Conservation (phyloP, 495 filamentous ascomycete genomes). For the Cercophora scortea region DNA sequence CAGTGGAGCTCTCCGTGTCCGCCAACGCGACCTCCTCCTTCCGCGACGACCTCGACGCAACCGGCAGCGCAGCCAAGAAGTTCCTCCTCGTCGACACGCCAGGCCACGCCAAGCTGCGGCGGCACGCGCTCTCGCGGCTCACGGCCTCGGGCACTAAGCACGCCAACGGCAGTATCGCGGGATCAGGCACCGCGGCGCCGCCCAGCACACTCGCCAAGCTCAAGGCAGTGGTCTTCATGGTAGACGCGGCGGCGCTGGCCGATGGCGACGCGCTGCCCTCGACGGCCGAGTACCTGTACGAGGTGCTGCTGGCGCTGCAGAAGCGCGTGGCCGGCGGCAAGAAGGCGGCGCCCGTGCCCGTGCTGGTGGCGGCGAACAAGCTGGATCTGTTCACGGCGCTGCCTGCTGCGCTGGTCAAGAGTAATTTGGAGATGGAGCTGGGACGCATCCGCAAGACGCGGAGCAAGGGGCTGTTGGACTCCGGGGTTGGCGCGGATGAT, state of each 20-base stretch:
- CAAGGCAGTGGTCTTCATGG: conserved; percentile 75
- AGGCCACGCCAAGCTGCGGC: conserved; percentile 87
- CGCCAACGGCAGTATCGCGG: not conserved
- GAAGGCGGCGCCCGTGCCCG: conserved; percentile 55
- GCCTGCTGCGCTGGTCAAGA: conserved; percentile 68
- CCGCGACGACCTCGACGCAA: conserved; percentile 42
- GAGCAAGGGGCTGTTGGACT: conserved; percentile 74
- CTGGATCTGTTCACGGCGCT: conserved; percentile 90
- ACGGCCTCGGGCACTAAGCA: conserved; percentile 48
- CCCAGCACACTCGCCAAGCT: conserved; percentile 32
- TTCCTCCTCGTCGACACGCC: conserved; percentile 85
- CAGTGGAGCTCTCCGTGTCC: conserved; percentile 68
- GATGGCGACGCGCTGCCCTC: conserved; percentile 36
- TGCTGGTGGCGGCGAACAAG: conserved; percentile 90
- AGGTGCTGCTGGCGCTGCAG: conserved; percentile 74
- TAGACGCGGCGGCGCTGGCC: conserved; percentile 71
- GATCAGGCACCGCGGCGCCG: conserved; percentile 4
- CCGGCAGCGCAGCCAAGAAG: conserved; percentile 51
- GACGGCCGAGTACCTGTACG: conserved; percentile 63
- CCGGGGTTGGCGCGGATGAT: conserved; percentile 50
- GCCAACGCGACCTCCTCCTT: conserved; percentile 46
- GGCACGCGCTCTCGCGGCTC: conserved; percentile 40
- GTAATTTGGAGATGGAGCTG: conserved; percentile 73
- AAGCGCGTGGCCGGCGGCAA: conserved; percentile 51
- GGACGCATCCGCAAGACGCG: conserved; percentile 67